Conservation (phyloP, 805 yeast genomes). For the Isabelozyma pseudorhagii region DNA sequence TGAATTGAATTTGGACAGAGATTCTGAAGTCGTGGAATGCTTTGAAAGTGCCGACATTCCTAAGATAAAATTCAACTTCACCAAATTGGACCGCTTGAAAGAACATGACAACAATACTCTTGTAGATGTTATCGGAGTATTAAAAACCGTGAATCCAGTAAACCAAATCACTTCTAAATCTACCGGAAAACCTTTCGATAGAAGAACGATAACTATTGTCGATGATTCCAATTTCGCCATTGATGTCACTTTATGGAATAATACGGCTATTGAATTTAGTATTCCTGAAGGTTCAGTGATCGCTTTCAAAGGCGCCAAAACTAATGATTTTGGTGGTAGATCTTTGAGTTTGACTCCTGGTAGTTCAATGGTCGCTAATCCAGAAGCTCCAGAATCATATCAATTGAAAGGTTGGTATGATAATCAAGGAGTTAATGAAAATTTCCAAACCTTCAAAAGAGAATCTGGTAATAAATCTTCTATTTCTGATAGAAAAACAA, state of each 20-base stretch:
- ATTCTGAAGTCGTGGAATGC: conserved; percentile 71
- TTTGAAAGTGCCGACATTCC: conserved; percentile 66
- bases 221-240: conserved; percentile 80
- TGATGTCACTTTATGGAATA: conserved; percentile 86
- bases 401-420: conserved; percentile 94
- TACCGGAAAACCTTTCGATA: conserved; percentile 87
- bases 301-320: conserved; percentile 87
- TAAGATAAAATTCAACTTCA: conserved; percentile 71
- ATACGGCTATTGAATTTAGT: conserved; percentile 74
- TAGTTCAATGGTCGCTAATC: conserved; percentile 74
- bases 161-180: conserved; percentile 79
- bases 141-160: conserved; percentile 71
- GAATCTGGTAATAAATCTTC: conserved; percentile 42
- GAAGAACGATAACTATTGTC: conserved; percentile 84
- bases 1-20: conserved; percentile 79
- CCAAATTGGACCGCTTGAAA: conserved; percentile 63
- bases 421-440: conserved; percentile 62
- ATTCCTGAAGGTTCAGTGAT: conserved; percentile 77
- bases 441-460: conserved; percentile 58
- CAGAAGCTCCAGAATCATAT: conserved; percentile 87
- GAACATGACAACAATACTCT: conserved; percentile 66
- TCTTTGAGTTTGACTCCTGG: conserved; percentile 76
- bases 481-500: conserved; percentile 59
- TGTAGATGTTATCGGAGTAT: conserved; percentile 84
- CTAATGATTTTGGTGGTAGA: conserved; percentile 86